Conservation (phyloP, 495 filamentous ascomycete genomes). For the Penicillium maclennaniae region DNA sequence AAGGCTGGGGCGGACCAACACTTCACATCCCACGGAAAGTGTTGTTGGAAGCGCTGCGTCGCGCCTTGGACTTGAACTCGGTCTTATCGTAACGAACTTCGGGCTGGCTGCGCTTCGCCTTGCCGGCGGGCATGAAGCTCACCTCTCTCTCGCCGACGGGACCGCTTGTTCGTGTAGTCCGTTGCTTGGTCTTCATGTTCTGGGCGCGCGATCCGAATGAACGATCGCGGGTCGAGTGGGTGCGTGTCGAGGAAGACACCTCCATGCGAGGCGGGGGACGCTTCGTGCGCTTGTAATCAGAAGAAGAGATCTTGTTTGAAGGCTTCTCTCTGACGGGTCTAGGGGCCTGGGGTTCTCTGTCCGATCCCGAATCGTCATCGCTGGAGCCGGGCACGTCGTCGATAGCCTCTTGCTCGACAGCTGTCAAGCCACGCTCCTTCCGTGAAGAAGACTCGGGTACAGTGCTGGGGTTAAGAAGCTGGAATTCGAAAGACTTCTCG, state of each 20-base stretch:
- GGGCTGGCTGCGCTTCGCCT: constrained; percentile 41
- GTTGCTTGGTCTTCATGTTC: constrained; percentile 45
- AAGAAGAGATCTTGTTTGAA: constrained; percentile 59
- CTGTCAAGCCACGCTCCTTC: constrained; percentile 57
- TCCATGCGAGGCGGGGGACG: constrained; percentile 57
- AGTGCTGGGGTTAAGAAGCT: constrained; percentile 80
- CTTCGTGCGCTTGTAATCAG: constrained; percentile 41
- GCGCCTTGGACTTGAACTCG: constrained; percentile 39
- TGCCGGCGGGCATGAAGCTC: constrained; percentile 70
- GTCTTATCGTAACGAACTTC: constrained; percentile 29
- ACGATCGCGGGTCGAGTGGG: constrained; percentile 43
- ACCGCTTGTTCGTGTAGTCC: constrained; percentile 45
- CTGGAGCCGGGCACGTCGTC: constrained; percentile 45
- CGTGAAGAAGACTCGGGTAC: constrained; percentile 25
- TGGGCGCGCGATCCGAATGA: constrained; percentile 70
- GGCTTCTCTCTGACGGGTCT: constrained; percentile 30
- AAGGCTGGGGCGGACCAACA: not conserved
- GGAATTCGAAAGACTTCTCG: constrained; percentile 83
- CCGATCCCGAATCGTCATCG: constrained; percentile 43
- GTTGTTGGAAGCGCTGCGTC: constrained; percentile 51
- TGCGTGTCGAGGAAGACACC: constrained; percentile 49
- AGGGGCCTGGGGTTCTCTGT: constrained; percentile 16
- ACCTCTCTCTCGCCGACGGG: constrained; percentile 81
- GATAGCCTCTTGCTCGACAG: constrained; percentile 62
- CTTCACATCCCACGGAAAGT: constrained; percentile 50